Base-by-base conservation (phyloP, 495 filamentous ascomycete species). In the Terfezia claveryi region DNA sequence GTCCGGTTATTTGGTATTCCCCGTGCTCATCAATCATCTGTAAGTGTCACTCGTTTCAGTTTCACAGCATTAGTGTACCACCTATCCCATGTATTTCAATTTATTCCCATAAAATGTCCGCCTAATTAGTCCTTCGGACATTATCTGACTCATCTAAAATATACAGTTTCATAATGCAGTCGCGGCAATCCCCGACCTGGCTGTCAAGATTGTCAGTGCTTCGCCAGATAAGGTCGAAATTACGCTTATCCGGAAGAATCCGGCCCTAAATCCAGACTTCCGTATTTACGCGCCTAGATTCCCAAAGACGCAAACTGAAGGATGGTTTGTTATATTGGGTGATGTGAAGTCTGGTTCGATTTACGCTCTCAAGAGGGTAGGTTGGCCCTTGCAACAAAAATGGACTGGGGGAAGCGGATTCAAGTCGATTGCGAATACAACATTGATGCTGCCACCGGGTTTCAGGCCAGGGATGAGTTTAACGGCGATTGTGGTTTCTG, bases 241-340 rank as follows among this genome's bases (percentile, higher is more conserved):
- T 10, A 69, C 68, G 8, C 59, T 95, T 10, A 70, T 72, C 11
- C 77, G 91, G 0, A 69, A 76, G 52, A 95, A 95, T 68, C 58
- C 73, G 14, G 65, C 79, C 37, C 69, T 67, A 0, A 75, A 78
- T 59, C 67, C 73, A 14, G 81, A 83, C 17, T 81, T 73, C 60
- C 74, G 80, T 37, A 81, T 94, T 57, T 93, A 79, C 58, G 85
- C 91, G 0, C 89, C 91, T 9, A 73, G 75, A 4, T 96, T 91
- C 69, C 92, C 91, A 0, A 98, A 98, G 68, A 79, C 86, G 23
- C 91, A 98, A 66, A 87, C 83, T 0, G 91, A 98, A 67, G 88
- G 92, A 1, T 96, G 79, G 76, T 95, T 96, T 66, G 74, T 89
- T 8, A 56, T 96, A 41, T 73, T 93, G 0, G 74, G 76, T 4